Evolutionary conservation across 2,329 filamentous ascomycete species (phyloP).

Genomic region (Nothophaeocryptopus gaeumannii): DNA sequence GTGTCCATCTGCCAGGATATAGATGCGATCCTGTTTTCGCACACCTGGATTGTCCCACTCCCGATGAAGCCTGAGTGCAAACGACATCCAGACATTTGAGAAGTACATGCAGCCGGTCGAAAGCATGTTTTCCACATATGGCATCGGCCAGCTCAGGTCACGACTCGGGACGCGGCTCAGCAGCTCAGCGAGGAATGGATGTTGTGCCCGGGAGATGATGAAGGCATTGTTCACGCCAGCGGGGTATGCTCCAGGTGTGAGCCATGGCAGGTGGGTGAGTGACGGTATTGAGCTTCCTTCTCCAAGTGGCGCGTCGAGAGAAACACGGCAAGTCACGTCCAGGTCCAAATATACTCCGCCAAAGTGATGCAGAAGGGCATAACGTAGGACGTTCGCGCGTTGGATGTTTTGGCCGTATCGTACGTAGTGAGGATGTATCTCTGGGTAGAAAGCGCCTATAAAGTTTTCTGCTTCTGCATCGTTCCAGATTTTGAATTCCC

Average conservation of each 20-base stretch:
- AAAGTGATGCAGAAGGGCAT: slow-evolving; percentile 28
- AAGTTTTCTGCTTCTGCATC: slow-evolving; percentile 24
- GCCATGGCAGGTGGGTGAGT: slow-evolving; percentile 24
- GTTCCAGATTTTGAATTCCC: slow-evolving; percentile 27
- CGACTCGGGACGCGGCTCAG: slow-evolving; percentile 21
- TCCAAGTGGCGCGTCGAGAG: slow-evolving; percentile 20
- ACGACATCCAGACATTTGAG: slow-evolving; percentile 30
- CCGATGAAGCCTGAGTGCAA: slow-evolving; percentile 12
- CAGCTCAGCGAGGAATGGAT: slow-evolving; percentile 25
- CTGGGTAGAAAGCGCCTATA: slow-evolving; percentile 26
- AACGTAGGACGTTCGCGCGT: slow-evolving; percentile 31
- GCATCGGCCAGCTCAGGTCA: slow-evolving; percentile 27
- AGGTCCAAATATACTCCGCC: slow-evolving; percentile 32
- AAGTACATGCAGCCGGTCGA: slow-evolving; percentile 33
- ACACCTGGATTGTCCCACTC: not conserved
- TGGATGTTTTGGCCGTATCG: slow-evolving; percentile 30
- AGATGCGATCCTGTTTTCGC: slow-evolving; percentile 21
- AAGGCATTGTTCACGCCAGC: slow-evolving; percentile 35
- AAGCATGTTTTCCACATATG: slow-evolving; percentile 34
- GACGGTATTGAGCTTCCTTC: slow-evolving; percentile 1
- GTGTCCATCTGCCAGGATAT: slow-evolving; percentile 26
- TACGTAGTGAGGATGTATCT: slow-evolving; percentile 24
- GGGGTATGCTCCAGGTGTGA: slow-evolving; percentile 29
- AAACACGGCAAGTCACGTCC: slow-evolving; percentile 28
- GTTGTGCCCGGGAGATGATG: slow-evolving; percentile 26